Evolutionary conservation across 1,284 basidiomycete species (phyloP).

Genomic region (Earliella scabrosa): DNA sequence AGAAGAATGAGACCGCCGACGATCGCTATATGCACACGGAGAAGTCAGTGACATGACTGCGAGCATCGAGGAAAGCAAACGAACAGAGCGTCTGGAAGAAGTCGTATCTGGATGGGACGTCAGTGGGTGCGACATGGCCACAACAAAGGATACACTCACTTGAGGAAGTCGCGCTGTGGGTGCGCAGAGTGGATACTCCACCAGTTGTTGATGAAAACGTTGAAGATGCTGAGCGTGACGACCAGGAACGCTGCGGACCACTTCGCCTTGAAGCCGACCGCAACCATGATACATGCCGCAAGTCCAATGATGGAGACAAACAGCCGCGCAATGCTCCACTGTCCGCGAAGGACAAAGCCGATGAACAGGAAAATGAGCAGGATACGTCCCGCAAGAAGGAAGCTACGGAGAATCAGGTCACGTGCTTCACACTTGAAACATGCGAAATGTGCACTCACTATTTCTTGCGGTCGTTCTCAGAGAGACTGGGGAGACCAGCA

Average conservation of each 20-base stretch:
- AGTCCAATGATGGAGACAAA: slow-evolving; percentile 89
- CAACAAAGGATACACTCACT: slow-evolving; percentile 51
- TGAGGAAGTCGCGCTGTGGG: slow-evolving; percentile 97
- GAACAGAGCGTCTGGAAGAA: slow-evolving; percentile 94
- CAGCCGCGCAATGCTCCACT: slow-evolving; percentile 87
- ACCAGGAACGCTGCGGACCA: slow-evolving; percentile 99
- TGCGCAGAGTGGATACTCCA: slow-evolving; percentile 95
- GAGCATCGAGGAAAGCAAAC: slow-evolving; percentile 34
- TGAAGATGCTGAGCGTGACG: slow-evolving; percentile 90
- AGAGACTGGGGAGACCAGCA: slow-evolving; percentile 89
- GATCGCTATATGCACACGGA: slow-evolving; percentile 64
- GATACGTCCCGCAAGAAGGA: slow-evolving; percentile 96
- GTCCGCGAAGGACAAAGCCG: slow-evolving; percentile 94
- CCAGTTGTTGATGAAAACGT: slow-evolving; percentile 99
- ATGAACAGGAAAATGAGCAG: slow-evolving; percentile 99
- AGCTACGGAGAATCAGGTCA: slow-evolving; percentile 50
- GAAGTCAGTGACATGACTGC: slow-evolving; percentile 8
- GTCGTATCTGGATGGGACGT: slow-evolving; percentile 63
- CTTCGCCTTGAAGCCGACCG: slow-evolving; percentile 98
- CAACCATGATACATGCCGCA: slow-evolving; percentile 96
- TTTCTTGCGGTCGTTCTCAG: slow-evolving; percentile 97
- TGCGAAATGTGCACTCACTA: slow-evolving; percentile 75
- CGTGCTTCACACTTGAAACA: not conserved
- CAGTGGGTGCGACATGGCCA: slow-evolving; percentile 9
- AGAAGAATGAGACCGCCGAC: slow-evolving; percentile 97